Base-by-base conservation (phyloP, 2,329 filamentous ascomycete species). In the Acrodontium crateriforme region DNA sequence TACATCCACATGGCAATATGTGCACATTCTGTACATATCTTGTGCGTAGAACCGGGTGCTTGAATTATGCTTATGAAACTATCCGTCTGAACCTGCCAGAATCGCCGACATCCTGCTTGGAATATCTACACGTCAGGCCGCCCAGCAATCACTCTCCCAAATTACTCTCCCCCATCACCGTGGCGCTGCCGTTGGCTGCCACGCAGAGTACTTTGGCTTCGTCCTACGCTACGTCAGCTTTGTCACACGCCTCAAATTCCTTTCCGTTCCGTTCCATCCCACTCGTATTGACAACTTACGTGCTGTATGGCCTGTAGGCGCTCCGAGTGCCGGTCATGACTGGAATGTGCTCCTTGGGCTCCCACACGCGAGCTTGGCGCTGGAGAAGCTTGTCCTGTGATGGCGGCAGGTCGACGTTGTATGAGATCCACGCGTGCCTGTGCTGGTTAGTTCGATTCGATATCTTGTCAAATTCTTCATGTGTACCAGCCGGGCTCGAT, bases 391-490 rank as follows among this genome's bases (percentile, higher is more conserved):
- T 62, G 54, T 98, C 89, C 49, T 78, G 59, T 19, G 66, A 71
- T 2, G 89, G 89, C 19, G 87, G 74, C 58, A 80, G 79, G 58
- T 95, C 84, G 47, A 93, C 76, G 60, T 75, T 64, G 62, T 98
- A 95, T 41, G 83, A 83, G 45, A 98, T 84, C 89, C 89, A 98
- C 16, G 81, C 83, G 62, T 95, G 89, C 89, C 70, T 73, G 35
- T 47, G 13, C 12, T 16, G 9, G 27, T 34, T 14, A 34, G 16
- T 16, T 12, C 12, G n/a, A n/a, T n/a, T n/a, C n/a, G n/a, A n/a
- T 21, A 16, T 12, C 8, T 24, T n/a, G 8, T 10, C 11, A 22
- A 16, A 2, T 9, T 11, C 18, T 17, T n/a, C n/a, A n/a, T n/a
- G 14, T 10, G 15, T 59, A 73, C 69, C 89, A 98, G 58, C 87